These are phyloP conservation scores for Nannochloropsis gaditana DNA, from an alignment of 108 stramenopile species.

Conservation along the genomic window DNA sequence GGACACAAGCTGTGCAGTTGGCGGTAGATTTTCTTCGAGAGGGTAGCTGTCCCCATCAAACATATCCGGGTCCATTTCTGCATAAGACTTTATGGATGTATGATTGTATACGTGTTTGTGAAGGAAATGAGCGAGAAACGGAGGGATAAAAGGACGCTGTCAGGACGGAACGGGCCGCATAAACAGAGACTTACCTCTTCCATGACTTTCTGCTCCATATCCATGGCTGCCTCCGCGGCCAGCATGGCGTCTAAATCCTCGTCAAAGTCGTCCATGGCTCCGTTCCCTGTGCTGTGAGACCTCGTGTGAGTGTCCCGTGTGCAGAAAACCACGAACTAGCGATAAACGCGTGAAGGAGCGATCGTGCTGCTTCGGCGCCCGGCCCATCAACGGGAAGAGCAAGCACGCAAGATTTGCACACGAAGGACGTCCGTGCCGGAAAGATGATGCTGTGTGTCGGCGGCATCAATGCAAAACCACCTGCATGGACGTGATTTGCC, in stretches of 20 bases:
- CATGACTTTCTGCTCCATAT: background rate
- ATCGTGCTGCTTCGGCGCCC: background rate
- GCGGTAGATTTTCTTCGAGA: background rate
- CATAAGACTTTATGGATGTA: background rate
- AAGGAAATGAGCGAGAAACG: background rate
- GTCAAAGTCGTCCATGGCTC: background rate
- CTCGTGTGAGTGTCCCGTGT: too few species aligned
- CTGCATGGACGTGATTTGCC: too few species aligned
- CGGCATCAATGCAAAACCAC: too few species aligned
- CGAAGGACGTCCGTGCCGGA: too few species aligned
- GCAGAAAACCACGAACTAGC: background rate
- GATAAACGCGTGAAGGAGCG: background rate
- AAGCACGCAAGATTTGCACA: too few species aligned
- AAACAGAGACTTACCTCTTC: background rate
- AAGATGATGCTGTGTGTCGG: too few species aligned
- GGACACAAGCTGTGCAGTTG: too few species aligned
- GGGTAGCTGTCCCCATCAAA: conserved; percentile 5
- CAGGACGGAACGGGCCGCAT: background rate
- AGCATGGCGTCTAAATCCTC: background rate
- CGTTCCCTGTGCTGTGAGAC: background rate
- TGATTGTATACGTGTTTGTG: background rate
- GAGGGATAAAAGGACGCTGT: background rate
- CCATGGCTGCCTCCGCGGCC: background rate
- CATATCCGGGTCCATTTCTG: background rate
- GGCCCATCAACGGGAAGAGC: too few species aligned